Evolutionary conservation across 108 stramenopile genomes (phyloP).

Genomic region (Fragilaria crotonensis): DNA sequence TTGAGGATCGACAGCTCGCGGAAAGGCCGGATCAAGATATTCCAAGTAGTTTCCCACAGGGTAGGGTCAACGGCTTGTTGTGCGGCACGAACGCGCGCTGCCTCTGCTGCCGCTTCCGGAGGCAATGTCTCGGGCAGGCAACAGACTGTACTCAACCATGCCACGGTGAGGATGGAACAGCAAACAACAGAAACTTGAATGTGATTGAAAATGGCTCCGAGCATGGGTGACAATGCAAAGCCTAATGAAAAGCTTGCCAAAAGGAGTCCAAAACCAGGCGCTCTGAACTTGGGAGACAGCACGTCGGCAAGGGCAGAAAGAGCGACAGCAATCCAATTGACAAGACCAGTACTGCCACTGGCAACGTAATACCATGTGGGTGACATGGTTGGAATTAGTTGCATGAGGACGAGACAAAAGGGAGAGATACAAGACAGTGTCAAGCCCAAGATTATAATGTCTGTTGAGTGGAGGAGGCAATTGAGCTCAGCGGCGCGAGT

Average conservation of each 20-base stretch:
- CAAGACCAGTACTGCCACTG: conserved; percentile 36
- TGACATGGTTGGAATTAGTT: conserved; percentile 30
- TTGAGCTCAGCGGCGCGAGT: neutral
- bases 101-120: conserved; percentile 38
- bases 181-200: conserved; percentile 45
- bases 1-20: conserved; percentile 74
- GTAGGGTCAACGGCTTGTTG: neutral
- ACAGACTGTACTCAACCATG: conserved; percentile 37
- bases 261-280: conserved; percentile 61
- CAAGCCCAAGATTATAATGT: conserved; percentile 37
- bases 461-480: conserved; percentile 1
- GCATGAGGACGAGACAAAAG: conserved; percentile 42
- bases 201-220: conserved; percentile 52
- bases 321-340: conserved; percentile 49
- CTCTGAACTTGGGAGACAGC: conserved; percentile 47
- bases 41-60: neutral
- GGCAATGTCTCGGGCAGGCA: conserved; percentile 67
- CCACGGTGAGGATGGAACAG: conserved; percentile 29
- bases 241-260: conserved; percentile 72
- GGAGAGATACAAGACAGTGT: conserved; percentile 42
- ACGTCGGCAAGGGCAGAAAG: conserved; percentile 62
- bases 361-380: conserved; percentile 56
- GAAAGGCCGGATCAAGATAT: conserved; percentile 34
- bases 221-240: conserved; percentile 47
- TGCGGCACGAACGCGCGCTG: conserved; percentile 9